These are phyloP conservation scores for Aspergillus latus DNA, from an alignment of 2,329 filamentous ascomycete genomes.

Conservation along the genomic window DNA sequence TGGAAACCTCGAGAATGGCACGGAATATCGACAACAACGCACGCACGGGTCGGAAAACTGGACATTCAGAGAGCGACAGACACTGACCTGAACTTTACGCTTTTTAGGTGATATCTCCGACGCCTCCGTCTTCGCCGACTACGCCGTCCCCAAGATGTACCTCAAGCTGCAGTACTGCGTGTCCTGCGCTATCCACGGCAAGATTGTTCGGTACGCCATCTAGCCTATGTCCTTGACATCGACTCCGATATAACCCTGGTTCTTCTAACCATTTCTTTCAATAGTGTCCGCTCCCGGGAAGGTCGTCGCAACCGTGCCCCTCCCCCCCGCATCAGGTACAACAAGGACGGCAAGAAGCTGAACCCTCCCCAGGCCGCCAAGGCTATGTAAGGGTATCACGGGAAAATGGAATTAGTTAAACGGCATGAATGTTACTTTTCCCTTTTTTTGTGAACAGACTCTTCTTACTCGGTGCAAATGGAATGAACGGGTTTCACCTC, in stretches of 20 bases:
- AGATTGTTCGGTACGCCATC: conserved; percentile 94
- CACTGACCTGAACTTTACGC: conserved; percentile 17
- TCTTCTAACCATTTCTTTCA: conserved; percentile 16
- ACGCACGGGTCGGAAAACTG: conserved; percentile 1
- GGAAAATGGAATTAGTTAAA: conserved; percentile 33
- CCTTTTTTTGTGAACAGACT: conserved; percentile 33
- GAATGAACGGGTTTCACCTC: conserved; percentile 29
- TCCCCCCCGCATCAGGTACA: conserved; percentile 96
- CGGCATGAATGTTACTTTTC: conserved; percentile 37
- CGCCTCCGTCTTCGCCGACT: conserved; percentile 98
- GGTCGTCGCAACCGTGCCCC: conserved; percentile 99
- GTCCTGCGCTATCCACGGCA: conserved; percentile 99
- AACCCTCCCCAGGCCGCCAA: conserved; percentile 78
- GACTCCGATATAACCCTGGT: conserved; percentile 7
- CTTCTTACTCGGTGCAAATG: conserved; percentile 29
- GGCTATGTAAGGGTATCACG: conserved; percentile 47
- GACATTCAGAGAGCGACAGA: conserved; percentile 5
- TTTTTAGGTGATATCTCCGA: conserved; percentile 96
- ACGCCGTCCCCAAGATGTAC: conserved; percentile 99
- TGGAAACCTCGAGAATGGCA: not conserved
- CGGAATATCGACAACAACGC: not conserved
- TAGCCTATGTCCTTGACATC: not conserved
- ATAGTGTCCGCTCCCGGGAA: conserved; percentile 91
- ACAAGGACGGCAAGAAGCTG: conserved; percentile 99
- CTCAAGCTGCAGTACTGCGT: conserved; percentile 99